Conservation (phyloP, 192 early-diverging fungal genomes). For the Coemansia sp. region DNA sequence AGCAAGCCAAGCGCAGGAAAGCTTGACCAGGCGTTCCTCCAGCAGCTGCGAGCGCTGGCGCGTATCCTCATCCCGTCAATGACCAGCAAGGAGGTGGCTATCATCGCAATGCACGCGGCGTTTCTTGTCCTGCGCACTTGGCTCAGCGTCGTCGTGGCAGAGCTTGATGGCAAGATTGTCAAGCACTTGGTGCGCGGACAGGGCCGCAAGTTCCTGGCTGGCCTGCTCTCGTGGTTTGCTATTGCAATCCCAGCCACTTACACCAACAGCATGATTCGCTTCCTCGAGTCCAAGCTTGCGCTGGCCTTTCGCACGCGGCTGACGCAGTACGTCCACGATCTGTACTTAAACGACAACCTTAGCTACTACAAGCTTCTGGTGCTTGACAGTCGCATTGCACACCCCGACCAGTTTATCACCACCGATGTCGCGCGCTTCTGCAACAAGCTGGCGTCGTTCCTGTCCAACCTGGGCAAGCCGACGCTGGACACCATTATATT, state of each 20-base stretch:
- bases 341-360: slow-evolving; percentile 83
- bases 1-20: slow-evolving; percentile 7
- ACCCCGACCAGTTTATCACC: slow-evolving; percentile 85
- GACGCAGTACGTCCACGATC: slow-evolving; percentile 84
- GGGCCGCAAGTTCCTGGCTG: slow-evolving; percentile 70
- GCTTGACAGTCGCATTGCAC: slow-evolving; percentile 84
- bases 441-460: slow-evolving; percentile 76
- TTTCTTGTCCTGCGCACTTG: slow-evolving; percentile 91
- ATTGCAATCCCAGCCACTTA: slow-evolving; percentile 95
- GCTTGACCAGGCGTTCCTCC: slow-evolving; percentile 40
- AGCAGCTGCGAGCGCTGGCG: slow-evolving; percentile 69
- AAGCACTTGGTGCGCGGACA: slow-evolving; percentile 88
- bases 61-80: slow-evolving; percentile 79
- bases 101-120: slow-evolving; percentile 76
- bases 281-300: slow-evolving; percentile 56
- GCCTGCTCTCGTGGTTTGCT: slow-evolving; percentile 84
- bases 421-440: slow-evolving; percentile 93
- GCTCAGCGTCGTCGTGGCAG: slow-evolving; percentile 86
- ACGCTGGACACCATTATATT: slow-evolving; percentile 91
- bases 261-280: slow-evolving; percentile 92
- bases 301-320: slow-evolving; percentile 82
- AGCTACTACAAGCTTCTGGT: slow-evolving; percentile 92
- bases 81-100: slow-evolving; percentile 72
- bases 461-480: slow-evolving; percentile 94
- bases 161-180: slow-evolving; percentile 91